These are phyloP conservation scores for Pichia sorboxylosa DNA, from an alignment of 1,139 yeast species.

Conservation along the genomic window DNA sequence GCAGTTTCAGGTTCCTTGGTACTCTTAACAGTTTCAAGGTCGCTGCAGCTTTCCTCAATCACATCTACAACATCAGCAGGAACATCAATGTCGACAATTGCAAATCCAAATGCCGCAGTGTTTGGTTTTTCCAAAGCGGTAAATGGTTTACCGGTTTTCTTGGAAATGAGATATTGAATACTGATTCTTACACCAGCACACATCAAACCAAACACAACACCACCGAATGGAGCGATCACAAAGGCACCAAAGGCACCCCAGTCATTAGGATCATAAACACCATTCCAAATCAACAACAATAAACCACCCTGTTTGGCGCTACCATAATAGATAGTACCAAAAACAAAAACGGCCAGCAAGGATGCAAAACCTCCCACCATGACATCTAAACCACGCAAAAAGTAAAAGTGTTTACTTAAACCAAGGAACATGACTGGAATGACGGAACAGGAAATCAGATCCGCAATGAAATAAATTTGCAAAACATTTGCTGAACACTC, in stretches of 20 bases:
- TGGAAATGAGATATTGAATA: constrained; percentile 29
- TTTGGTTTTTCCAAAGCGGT: constrained; percentile 46
- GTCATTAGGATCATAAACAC: constrained; percentile 63
- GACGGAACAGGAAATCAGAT: constrained; percentile 74
- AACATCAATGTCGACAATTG: constrained; percentile 6
- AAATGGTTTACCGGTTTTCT: constrained; percentile 34
- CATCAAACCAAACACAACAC: constrained; percentile 45
- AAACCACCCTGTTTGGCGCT: constrained; percentile 70
- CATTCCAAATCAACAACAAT: constrained; percentile 61
- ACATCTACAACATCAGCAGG: constrained; percentile 4
- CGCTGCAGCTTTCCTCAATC: constrained; percentile 1
- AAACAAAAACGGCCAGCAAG: constrained; percentile 64
- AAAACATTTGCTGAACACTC: constrained; percentile 71
- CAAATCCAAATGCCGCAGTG: constrained; percentile 12
- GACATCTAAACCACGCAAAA: constrained; percentile 69
- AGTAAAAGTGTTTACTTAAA: constrained; percentile 53
- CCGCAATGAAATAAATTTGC: constrained; percentile 84
- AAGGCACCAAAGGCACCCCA: constrained; percentile 96
- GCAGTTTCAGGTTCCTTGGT: constrained; percentile 1
- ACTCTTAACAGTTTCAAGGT: constrained; percentile 1
- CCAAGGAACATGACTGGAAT: constrained; percentile 83
- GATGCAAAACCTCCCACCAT: constrained; percentile 80
- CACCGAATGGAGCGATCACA: constrained; percentile 82
- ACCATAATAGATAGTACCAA: constrained; percentile 69
- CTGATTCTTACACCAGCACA: constrained; percentile 42